Evolutionary conservation across 164 flowering plant genomes (phyloP).

Genomic region (Saururus chinensis): DNA sequence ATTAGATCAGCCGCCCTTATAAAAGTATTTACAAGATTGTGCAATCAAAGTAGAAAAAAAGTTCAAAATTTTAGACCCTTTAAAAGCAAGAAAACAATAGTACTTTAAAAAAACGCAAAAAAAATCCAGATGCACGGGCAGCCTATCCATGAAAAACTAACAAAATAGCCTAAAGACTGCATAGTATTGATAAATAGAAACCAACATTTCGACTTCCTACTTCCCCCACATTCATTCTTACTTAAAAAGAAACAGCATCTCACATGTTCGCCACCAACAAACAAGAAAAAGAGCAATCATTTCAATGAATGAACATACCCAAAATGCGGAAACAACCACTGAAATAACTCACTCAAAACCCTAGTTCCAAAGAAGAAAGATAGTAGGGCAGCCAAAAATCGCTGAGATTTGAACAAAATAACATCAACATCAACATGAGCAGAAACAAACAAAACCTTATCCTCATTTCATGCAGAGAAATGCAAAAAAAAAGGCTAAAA

Average conservation of each 20-base stretch:
- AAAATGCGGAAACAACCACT: neutral
- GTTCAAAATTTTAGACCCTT: no score
- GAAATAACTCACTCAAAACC: slow-evolving; percentile 8
- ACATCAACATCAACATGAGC: neutral
- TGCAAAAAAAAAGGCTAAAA: neutral
- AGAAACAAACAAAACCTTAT: neutral
- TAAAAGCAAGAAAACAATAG: no score
- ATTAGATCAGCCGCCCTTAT: no score
- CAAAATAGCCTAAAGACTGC: no score
- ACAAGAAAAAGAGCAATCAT: neutral
- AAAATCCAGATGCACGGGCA: no score
- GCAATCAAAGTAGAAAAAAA: no score
- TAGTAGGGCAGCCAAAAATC: neutral
- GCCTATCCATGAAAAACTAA: no score
- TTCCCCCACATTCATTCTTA: neutral
- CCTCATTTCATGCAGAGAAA: neutral
- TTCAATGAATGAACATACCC: neutral
- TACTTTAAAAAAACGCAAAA: no score
- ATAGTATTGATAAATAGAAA: no score
- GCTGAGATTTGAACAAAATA: no score
- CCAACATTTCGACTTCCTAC: no score
- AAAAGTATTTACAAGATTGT: no score
- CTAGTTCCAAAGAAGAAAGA: slow-evolving; percentile 20
- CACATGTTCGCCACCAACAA: neutral
- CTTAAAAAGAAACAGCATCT: neutral